Evolutionary conservation across 495 filamentous ascomycete genomes (phyloP).

Genomic region (Evansstolkia leycettana): DNA sequence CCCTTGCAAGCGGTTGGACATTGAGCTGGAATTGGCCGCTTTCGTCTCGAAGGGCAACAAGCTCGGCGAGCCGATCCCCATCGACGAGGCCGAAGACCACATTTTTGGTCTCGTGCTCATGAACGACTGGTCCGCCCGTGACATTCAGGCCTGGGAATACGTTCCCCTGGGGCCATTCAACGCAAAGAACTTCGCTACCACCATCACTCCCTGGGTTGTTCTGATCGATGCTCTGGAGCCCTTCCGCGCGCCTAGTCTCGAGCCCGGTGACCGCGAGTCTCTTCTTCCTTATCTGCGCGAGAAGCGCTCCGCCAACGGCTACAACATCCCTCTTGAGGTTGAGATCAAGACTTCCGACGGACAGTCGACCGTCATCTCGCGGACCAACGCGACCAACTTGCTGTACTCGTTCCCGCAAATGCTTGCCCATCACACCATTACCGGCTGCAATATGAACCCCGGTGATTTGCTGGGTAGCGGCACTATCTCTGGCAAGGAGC

Average conservation of each 20-base stretch:
- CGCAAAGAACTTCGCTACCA: constrained; percentile 87
- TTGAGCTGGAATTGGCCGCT: constrained; percentile 79
- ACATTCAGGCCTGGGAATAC: constrained; percentile 89
- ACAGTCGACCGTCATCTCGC: constrained; percentile 49
- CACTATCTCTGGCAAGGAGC: constrained; percentile 68
- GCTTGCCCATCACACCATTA: constrained; percentile 82
- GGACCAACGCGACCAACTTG: constrained; percentile 56
- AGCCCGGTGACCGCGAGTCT: constrained; percentile 44
- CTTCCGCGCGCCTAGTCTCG: constrained; percentile 44
- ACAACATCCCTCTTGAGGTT: constrained; percentile 64
- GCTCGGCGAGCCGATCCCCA: constrained; percentile 48
- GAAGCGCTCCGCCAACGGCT: constrained; percentile 46
- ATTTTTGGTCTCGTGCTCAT: constrained; percentile 83
- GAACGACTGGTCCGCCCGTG: constrained; percentile 91
- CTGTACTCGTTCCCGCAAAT: constrained; percentile 92
- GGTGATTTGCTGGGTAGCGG: constrained; percentile 85
- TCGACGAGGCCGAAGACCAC: constrained; percentile 58
- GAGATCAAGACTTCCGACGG: constrained; percentile 58
- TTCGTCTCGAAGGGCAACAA: constrained; percentile 60
- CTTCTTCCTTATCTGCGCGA: constrained; percentile 63
- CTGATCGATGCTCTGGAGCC: constrained; percentile 72
- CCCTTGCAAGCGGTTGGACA: constrained; percentile 58
- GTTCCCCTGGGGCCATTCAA: constrained; percentile 79
- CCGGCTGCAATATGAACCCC: constrained; percentile 68
- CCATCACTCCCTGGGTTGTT: constrained; percentile 82